These are phyloP conservation scores for Cytospora piceae DNA, from an alignment of 2,329 filamentous ascomycete species.

Conservation along the genomic window DNA sequence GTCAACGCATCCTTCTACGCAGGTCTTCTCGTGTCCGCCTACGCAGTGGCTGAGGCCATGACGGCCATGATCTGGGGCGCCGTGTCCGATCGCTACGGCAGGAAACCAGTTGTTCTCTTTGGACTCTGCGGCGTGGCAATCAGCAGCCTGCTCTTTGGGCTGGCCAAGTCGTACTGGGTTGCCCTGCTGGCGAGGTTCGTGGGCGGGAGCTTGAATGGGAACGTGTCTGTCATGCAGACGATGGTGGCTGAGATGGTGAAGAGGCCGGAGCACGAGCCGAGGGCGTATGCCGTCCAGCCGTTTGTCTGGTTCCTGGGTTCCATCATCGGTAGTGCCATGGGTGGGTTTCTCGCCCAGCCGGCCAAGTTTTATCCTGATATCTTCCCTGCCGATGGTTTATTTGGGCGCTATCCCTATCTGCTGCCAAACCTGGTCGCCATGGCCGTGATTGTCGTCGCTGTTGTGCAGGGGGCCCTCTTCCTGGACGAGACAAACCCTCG, in stretches of 20 bases:
- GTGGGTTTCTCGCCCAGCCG: conserved; percentile 29
- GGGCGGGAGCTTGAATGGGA: conserved; percentile 46
- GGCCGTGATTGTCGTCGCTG: conserved; percentile 64
- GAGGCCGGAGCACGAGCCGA: conserved; percentile 45
- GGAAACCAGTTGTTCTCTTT: conserved; percentile 39
- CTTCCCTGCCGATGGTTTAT: conserved; percentile 46
- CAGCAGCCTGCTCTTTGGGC: conserved; percentile 47
- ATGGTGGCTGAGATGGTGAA: conserved; percentile 50
- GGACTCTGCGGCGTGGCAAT: conserved; percentile 41
- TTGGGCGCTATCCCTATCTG: conserved; percentile 72
- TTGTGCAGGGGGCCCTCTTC: conserved; percentile 66
- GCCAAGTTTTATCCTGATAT: conserved; percentile 32
- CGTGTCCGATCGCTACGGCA: conserved; percentile 46
- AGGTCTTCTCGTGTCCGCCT: conserved; percentile 52
- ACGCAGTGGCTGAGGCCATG: conserved; percentile 47
- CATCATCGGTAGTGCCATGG: conserved; percentile 30
- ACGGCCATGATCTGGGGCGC: conserved; percentile 48
- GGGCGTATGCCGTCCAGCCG: conserved; percentile 29
- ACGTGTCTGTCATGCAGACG: conserved; percentile 47
- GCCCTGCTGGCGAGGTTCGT: conserved; percentile 47
- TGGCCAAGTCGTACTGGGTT: conserved; percentile 47
- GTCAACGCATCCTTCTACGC: conserved; percentile 51
- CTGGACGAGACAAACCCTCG: conserved; percentile 52
- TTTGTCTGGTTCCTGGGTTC: conserved; percentile 30
- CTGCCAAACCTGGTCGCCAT: conserved; percentile 61